A percentile compares a stretch with the other conserved stretches of the same genome.
These are phyloP conservation scores for Scutellaria barbata DNA, from an alignment of 257 asterid genomes.

Conservation along the genomic window DNA sequence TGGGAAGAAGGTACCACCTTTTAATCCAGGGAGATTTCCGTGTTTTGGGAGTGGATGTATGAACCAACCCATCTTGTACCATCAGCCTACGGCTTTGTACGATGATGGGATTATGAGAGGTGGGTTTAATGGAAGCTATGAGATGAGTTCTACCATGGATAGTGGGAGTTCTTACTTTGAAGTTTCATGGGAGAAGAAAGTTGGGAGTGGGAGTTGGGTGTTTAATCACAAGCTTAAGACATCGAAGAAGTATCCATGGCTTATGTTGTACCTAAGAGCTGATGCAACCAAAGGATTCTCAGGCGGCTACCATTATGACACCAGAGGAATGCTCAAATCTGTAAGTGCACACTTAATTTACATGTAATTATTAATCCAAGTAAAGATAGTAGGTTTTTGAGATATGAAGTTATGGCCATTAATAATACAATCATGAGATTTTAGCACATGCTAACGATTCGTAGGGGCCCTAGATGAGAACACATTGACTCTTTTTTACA, in stretches of 20 bases:
- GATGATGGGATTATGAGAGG: constrained; percentile 47
- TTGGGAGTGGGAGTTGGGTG: constrained; percentile 66
- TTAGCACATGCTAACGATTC: too few relatives aligned
- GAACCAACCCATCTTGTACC: constrained; percentile 60
- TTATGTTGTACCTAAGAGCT: constrained; percentile 75
- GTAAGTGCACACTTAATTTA: constrained; percentile 25
- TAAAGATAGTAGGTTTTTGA: too few relatives aligned
- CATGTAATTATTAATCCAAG: too few relatives aligned
- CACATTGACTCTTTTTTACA: neutral
- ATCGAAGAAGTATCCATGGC: constrained; percentile 69
- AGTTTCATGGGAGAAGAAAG: constrained; percentile 68
- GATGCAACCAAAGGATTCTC: constrained; percentile 75
- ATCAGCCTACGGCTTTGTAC: constrained; percentile 47
- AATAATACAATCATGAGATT: too few relatives aligned
- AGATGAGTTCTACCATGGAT: constrained; percentile 13
- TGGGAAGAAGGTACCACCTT: constrained; percentile 60
- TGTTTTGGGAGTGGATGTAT: constrained; percentile 74
- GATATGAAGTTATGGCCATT: too few relatives aligned
- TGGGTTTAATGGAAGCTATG: constrained; percentile 65
- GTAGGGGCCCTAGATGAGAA: too few relatives aligned
- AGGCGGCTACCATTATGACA: constrained; percentile 78
- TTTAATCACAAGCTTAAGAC: constrained; percentile 65
- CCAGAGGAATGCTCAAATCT: constrained; percentile 59
- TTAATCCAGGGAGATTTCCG: constrained; percentile 59
- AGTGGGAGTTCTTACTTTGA: constrained; percentile 46